These are phyloP conservation scores for Luzula sylvatica DNA, from an alignment of 176 grass and related monocot species.

Conservation along the genomic window DNA sequence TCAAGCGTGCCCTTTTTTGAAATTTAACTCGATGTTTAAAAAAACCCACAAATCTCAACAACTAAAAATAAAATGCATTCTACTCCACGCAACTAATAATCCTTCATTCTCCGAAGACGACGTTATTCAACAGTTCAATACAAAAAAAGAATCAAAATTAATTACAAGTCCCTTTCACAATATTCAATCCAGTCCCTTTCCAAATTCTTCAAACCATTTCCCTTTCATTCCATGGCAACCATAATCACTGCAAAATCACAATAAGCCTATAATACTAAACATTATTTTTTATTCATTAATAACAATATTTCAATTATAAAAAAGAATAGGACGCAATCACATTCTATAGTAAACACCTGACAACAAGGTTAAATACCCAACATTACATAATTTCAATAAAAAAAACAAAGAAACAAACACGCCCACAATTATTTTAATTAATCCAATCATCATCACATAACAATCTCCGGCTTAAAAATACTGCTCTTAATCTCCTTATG, in stretches of 20 bases:
- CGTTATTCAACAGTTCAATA: background rate
- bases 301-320: no score
- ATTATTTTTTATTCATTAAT: no score
- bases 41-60: conserved; percentile 1
- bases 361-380: no score
- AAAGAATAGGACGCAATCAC: no score
- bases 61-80: background rate
- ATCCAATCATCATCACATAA: conserved; percentile 72
- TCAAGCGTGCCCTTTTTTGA: no score
- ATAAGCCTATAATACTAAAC: no score
- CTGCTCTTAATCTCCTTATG: conserved; percentile 95
- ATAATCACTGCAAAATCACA: background rate
- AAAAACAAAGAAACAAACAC: no score
- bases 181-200: conserved; percentile 12
- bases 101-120: conserved; percentile 5
- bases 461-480: conserved; percentile 93
- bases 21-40: background rate
- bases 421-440: no score
- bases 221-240: background rate
- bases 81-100: background rate
- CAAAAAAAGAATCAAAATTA: conserved; percentile 2
- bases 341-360: no score
- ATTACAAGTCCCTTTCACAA: conserved; percentile 6
- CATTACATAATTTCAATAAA: no score
- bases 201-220: background rate